Percentiles rank a stretch among this genome's conserved stretches.
phyloP scores from a whole-genome alignment of 148 eudicot species.

The Fagopyrum tataricum region DNA sequence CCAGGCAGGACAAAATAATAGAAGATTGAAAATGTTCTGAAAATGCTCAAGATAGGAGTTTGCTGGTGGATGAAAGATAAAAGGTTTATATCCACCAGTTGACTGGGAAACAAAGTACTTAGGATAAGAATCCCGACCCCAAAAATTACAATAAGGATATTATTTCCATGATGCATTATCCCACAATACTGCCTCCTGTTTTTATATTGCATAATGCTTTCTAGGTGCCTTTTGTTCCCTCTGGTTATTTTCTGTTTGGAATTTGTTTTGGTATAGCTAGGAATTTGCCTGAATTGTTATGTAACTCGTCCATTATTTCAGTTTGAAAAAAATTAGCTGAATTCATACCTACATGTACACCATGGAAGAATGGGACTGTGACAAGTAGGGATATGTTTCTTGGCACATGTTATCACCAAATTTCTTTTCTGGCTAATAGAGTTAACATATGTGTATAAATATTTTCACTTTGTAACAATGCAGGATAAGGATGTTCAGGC shows the following conservation, averaged over 20 bases:
- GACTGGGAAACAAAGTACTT: neutral
- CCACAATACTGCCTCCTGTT: neutral
- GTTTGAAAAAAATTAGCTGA: neutral
- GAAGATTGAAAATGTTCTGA: too few relatives aligned
- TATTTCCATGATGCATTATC: neutral
- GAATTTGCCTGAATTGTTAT: neutral
- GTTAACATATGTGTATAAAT: neutral
- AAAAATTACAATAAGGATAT: too few relatives aligned
- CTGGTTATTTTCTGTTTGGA: too few relatives aligned
- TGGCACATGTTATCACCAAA: neutral
- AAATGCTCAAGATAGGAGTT: neutral
- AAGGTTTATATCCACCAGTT: neutral
- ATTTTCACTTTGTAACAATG: neutral
- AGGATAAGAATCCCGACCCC: neutral
- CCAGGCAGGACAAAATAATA: too few relatives aligned
- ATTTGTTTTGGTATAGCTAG: neutral
- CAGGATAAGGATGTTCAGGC: conserved; percentile 87
- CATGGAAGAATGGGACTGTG: neutral
- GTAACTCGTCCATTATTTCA: neutral
- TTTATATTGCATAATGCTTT: too few relatives aligned
- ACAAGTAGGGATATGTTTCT: neutral
- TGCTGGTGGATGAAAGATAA: neutral
- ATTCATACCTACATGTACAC: neutral
- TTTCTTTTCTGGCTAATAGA: neutral
- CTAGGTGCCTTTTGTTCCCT: too few relatives aligned